Base-by-base conservation (phyloP, 2,329 filamentous ascomycete species). In the Ophiostoma ulmi region DNA sequence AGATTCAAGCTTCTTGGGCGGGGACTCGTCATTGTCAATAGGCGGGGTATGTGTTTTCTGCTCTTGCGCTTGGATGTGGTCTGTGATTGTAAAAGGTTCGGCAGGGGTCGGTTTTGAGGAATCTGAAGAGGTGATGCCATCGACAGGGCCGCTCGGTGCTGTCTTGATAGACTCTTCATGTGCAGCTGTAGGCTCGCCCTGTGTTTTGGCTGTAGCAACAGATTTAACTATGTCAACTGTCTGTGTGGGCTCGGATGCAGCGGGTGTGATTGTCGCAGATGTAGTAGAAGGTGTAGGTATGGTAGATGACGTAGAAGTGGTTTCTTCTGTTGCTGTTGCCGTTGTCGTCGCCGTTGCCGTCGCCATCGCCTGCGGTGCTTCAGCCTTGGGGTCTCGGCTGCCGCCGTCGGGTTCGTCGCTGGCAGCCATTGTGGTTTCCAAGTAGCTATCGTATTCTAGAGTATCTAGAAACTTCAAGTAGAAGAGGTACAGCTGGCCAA, bases 1-100 rank as follows among this genome's bases (percentile, higher is more conserved):
- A 14, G 36, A 38, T 31, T 72, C 73, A 5, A 73, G 69, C 65
- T 70, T 70, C 52, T 72, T 69, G 8, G 72, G 70, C 0, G 71
- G 72, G 38, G 71, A 61, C 52, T 69, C 71, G 61, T 72, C 70
- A 39, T 39, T 36, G 5, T 36, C 14, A 36, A 7, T 36, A 3
- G 63, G 17, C 63, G 36, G n/a, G 20, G 36, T 41, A 20, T 65
- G 36, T 65, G 63, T 22, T 65, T 22, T 64, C 31, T 36, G 55
- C 26, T 13, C 22, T 61, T 31, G 63, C 38, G 10, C 13, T 35
- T 8, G 58, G 26, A 63, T 26, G 22, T 31, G 26, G 26, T 26
- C 31, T 39, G 36, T 39, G n/a, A 20, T 36, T 38, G 63, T 17
- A 2, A n/a, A 5, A 2, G 36, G 3, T 2, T 22, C 36, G 8